These are phyloP conservation scores for Colletotrichum sp. DNA, from an alignment of 2,329 filamentous ascomycete genomes.

Conservation along the genomic window DNA sequence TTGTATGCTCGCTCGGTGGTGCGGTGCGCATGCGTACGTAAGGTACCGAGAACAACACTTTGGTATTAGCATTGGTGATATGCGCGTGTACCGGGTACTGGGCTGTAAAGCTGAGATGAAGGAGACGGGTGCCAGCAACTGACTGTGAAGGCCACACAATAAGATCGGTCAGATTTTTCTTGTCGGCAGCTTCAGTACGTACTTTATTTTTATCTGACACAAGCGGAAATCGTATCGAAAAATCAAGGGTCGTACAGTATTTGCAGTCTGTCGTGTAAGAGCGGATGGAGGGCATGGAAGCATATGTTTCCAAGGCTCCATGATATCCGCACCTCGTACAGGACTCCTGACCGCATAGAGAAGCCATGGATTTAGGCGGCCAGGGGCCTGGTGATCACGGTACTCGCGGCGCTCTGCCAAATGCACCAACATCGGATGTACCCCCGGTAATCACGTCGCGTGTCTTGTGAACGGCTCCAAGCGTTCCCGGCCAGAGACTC, in stretches of 20 bases:
- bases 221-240: background rate
- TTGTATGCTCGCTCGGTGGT: background rate
- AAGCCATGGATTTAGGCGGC: background rate
- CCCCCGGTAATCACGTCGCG: background rate
- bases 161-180: background rate
- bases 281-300: background rate
- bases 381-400: background rate
- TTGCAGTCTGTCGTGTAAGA: background rate
- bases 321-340: background rate
- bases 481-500: background rate
- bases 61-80: background rate
- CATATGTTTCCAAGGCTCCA: background rate
- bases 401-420: background rate
- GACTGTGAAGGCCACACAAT: background rate
- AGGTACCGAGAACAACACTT: background rate
- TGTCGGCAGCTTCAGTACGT: background rate
- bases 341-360: background rate
- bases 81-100: background rate
- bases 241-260: background rate
- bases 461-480: conserved; percentile 1
- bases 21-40: background rate
- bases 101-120: background rate
- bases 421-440: background rate
- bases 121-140: background rate
- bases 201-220: background rate